Percentiles rank a stretch among this genome's conserved stretches.
Evolutionary conservation across 2,329 filamentous ascomycete species (phyloP).

Genomic region (Periconia digitata): DNA sequence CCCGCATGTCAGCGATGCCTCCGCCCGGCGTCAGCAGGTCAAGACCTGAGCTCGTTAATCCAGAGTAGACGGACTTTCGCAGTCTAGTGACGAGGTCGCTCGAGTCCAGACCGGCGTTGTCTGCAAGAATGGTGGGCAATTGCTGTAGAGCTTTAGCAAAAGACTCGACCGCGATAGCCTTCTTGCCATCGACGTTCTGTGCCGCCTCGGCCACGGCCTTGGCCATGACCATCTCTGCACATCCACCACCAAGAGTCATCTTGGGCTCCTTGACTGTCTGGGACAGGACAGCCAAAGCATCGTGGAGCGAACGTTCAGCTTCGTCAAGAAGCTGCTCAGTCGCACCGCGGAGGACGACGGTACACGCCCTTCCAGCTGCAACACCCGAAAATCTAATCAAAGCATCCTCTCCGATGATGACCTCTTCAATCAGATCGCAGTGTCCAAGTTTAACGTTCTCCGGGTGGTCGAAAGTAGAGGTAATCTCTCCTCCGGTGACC

Average conservation of each 20-base stretch:
- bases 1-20: slow-evolving; percentile 92
- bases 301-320: slow-evolving; percentile 92
- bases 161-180: slow-evolving; percentile 86
- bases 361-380: slow-evolving; percentile 90
- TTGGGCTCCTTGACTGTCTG: slow-evolving; percentile 94
- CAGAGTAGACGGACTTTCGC: slow-evolving; percentile 92
- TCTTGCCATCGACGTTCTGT: slow-evolving; percentile 94
- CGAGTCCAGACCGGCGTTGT: slow-evolving; percentile 95
- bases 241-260: slow-evolving; percentile 92
- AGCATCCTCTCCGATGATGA: slow-evolving; percentile 97
- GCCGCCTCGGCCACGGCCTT: slow-evolving; percentile 94
- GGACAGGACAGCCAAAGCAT: slow-evolving; percentile 92
- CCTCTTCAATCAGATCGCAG: slow-evolving; percentile 94
- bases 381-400: slow-evolving; percentile 97
- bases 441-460: slow-evolving; percentile 95
- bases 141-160: slow-evolving; percentile 90
- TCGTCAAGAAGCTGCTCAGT: slow-evolving; percentile 97
- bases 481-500: slow-evolving; percentile 95
- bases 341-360: slow-evolving; percentile 91
- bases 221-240: slow-evolving; percentile 98
- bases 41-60: slow-evolving; percentile 87
- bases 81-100: slow-evolving; percentile 90
- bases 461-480: slow-evolving; percentile 96
- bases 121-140: slow-evolving; percentile 92
- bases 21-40: slow-evolving; percentile 88